phyloP scores from a whole-genome alignment of 768 basidiomycete genomes.

The Mycena kentingensis region DNA sequence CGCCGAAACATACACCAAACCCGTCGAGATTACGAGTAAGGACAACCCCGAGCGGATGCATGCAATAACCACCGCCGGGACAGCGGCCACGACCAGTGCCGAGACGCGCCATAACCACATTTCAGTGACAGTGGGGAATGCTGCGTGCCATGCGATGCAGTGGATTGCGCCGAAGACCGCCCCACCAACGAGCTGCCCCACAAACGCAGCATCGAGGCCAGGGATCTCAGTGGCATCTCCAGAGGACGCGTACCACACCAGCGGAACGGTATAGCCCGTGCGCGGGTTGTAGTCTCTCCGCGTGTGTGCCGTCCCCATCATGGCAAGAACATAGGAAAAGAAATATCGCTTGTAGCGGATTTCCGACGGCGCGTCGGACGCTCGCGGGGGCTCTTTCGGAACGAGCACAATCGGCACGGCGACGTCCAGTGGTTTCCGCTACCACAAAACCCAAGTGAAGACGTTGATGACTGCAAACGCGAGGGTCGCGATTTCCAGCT shows the following conservation, averaged over 20 bases:
- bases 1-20: slow-evolving; percentile 11
- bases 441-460: slow-evolving; percentile 37
- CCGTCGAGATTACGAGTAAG: neutral
- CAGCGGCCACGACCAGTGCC: slow-evolving; percentile 12
- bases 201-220: neutral
- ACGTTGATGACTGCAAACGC: slow-evolving; percentile 35
- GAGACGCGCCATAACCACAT: slow-evolving; percentile 25
- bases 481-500: slow-evolving; percentile 39
- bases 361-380: neutral
- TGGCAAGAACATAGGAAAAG: neutral
- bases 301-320: neutral
- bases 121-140: slow-evolving; percentile 22
- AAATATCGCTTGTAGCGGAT: neutral
- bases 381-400: neutral
- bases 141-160: slow-evolving; percentile 27
- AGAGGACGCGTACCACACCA: neutral
- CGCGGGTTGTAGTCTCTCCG: neutral
- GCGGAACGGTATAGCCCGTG: neutral
- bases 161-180: slow-evolving; percentile 31
- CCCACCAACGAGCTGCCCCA: slow-evolving; percentile 2
- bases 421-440: slow-evolving; percentile 42
- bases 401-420: slow-evolving; percentile 22
- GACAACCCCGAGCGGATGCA: neutral
- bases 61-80: slow-evolving; percentile 7
- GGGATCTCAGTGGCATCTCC: neutral